Percentiles rank a stretch among this genome's conserved stretches.
Evolutionary conservation across 2,329 filamentous ascomycete species (phyloP).

Genomic region (Lecanosticta acicola): DNA sequence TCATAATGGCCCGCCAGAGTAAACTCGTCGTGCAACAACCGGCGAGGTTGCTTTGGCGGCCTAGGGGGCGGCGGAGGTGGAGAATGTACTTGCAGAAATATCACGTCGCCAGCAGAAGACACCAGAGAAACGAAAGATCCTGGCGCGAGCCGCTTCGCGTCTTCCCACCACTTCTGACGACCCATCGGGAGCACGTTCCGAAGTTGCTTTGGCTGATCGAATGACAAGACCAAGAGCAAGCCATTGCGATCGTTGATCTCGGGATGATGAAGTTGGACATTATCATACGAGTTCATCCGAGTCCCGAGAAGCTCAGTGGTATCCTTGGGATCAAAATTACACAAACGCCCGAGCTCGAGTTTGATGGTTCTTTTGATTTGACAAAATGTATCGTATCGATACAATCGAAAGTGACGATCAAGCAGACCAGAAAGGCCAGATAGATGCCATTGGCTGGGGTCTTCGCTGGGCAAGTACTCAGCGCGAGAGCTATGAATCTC

Average conservation of each 20-base stretch:
- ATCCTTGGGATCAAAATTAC: conserved; percentile 7
- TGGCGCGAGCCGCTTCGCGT: conserved; percentile 44
- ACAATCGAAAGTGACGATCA: conserved; percentile 66
- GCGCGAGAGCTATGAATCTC: conserved; percentile 38
- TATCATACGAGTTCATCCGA: conserved; percentile 37
- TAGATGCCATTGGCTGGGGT: conserved; percentile 39
- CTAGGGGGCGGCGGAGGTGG: conserved; percentile 8
- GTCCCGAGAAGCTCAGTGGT: conserved; percentile 3
- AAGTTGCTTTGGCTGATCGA: conserved; percentile 41
- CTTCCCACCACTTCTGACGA: conserved; percentile 48
- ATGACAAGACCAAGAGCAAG: conserved; percentile 42
- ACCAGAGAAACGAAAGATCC: conserved; percentile 50
- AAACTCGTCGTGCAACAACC: conserved; percentile 2
- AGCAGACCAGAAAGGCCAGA: conserved; percentile 46
- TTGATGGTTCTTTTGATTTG: conserved; percentile 58
- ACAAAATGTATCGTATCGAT: conserved; percentile 65
- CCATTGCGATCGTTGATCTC: conserved; percentile 38
- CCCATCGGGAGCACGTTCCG: conserved; percentile 20
- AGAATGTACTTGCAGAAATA: conserved; percentile 25
- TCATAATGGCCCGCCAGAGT: conserved; percentile 5
- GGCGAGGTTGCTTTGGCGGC: neutral
- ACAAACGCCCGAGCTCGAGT: conserved; percentile 36
- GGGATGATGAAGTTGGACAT: conserved; percentile 30
- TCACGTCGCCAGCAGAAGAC: conserved; percentile 28
- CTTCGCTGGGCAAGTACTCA: conserved; percentile 19